Percentiles rank a stretch among this genome's conserved stretches.
phyloP scores from a whole-genome alignment of 495 filamentous ascomycete species.

The Antarctomyces pellizariae region DNA sequence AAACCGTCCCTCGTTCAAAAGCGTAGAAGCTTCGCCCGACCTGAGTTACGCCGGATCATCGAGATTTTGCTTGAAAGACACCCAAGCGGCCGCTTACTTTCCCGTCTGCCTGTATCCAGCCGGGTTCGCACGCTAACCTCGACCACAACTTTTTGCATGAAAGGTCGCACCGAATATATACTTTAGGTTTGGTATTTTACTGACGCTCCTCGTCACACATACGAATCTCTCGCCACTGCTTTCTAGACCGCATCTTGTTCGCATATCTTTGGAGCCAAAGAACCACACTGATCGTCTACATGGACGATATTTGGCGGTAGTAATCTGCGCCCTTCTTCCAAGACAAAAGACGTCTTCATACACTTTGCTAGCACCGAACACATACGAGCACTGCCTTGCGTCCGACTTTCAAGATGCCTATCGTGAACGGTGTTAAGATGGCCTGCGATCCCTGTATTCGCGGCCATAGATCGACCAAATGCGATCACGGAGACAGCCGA shows the following conservation, averaged over 20 bases:
- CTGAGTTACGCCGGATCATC: too few species aligned
- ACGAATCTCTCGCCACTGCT: too few species aligned
- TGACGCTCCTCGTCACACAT: too few species aligned
- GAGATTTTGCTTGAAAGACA: too few species aligned
- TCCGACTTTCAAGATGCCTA: constrained; percentile 20
- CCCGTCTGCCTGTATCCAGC: too few species aligned
- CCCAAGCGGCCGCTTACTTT: too few species aligned
- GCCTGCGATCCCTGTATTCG: constrained; percentile 59
- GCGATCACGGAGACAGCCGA: constrained; percentile 46
- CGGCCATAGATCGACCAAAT: constrained; percentile 70
- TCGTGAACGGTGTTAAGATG: constrained; percentile 33
- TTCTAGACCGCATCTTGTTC: background rate
- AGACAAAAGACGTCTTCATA: constrained; percentile 4
- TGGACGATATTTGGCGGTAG: constrained; percentile 7
- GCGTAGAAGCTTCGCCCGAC: too few species aligned
- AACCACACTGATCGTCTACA: background rate
- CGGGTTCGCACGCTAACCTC: too few species aligned
- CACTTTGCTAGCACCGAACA: constrained; percentile 1
- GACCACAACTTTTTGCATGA: too few species aligned
- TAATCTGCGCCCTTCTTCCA: background rate
- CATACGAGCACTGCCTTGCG: constrained; percentile 1
- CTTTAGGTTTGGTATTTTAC: too few species aligned
- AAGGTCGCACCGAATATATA: too few species aligned
- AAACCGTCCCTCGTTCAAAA: too few species aligned
- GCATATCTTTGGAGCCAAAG: background rate